These are phyloP conservation scores for Solanum peruvianum DNA, from an alignment of 257 asterid genomes.

Conservation along the genomic window DNA sequence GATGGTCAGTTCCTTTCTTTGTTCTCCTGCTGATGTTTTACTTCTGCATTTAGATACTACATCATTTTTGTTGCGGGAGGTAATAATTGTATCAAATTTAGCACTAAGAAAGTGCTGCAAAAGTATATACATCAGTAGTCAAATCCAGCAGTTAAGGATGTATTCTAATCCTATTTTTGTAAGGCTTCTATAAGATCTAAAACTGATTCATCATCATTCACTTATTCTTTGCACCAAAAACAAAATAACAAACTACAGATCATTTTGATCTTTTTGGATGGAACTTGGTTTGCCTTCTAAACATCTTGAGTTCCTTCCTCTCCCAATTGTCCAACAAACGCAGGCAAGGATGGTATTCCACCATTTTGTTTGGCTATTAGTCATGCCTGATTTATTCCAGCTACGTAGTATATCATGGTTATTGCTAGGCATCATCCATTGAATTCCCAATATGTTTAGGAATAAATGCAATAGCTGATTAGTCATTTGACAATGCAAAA, in stretches of 20 bases:
- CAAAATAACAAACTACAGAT: background rate
- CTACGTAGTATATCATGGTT: background rate
- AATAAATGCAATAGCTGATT: background rate
- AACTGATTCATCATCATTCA: background rate
- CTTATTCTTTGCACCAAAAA: background rate
- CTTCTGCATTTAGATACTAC: background rate
- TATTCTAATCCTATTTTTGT: background rate
- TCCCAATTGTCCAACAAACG: background rate
- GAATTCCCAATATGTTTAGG: background rate
- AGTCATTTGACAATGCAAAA: background rate
- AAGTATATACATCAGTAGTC: background rate
- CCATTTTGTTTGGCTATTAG: background rate
- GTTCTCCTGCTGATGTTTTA: background rate
- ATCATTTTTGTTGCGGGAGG: background rate
- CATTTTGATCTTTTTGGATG: background rate
- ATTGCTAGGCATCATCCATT: background rate
- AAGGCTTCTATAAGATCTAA: background rate
- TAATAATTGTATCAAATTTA: background rate
- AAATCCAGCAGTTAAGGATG: background rate
- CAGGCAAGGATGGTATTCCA: background rate
- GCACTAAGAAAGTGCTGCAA: background rate
- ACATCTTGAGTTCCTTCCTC: background rate
- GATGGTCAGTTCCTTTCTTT: slow-evolving; percentile 54
- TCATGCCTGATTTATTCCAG: background rate
- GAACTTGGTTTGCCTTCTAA: background rate